A percentile compares a stretch with the other conserved stretches of the same genome.
Evolutionary conservation across 2,329 filamentous ascomycete genomes (phyloP).

Genomic region (Pestalotiopsis sp.): DNA sequence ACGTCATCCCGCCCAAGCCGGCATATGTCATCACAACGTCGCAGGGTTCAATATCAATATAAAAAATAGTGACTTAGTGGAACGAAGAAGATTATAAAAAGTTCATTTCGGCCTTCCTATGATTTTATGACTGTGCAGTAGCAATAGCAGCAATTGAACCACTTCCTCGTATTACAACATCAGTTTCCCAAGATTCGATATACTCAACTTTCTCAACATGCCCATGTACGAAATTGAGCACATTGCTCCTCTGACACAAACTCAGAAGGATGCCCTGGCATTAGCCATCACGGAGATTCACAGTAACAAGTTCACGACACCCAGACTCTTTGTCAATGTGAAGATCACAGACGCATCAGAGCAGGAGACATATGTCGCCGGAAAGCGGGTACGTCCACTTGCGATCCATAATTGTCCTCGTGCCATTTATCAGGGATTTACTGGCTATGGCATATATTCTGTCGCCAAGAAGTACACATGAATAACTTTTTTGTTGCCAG

Average conservation of each 20-base stretch:
- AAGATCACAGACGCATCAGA: constrained; percentile 33
- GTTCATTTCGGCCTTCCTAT: no score
- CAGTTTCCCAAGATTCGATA: not conserved
- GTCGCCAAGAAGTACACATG: not conserved
- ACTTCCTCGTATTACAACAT: not conserved
- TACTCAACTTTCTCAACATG: constrained; percentile 32
- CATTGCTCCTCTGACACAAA: constrained; percentile 28
- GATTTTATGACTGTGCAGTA: not conserved
- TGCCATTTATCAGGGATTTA: not conserved
- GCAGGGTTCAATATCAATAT: not conserved
- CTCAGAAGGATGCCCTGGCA: constrained; percentile 41
- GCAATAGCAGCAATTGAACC: not conserved
- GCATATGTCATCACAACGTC: not conserved
- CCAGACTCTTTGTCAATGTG: constrained; percentile 46
- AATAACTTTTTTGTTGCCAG: not conserved
- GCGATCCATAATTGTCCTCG: not conserved
- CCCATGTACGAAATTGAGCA: constrained; percentile 47
- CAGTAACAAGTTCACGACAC: constrained; percentile 41
- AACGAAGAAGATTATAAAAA: no score
- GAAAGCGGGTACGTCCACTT: constrained; percentile 28
- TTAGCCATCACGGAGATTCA: constrained; percentile 42
- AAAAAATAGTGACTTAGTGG: no score
- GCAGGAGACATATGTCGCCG: constrained; percentile 34
- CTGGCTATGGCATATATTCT: not conserved
- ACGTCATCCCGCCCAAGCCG: not conserved